Base-by-base conservation (phyloP, 805 yeast species). In the Teunomyces lycoperdinae region DNA sequence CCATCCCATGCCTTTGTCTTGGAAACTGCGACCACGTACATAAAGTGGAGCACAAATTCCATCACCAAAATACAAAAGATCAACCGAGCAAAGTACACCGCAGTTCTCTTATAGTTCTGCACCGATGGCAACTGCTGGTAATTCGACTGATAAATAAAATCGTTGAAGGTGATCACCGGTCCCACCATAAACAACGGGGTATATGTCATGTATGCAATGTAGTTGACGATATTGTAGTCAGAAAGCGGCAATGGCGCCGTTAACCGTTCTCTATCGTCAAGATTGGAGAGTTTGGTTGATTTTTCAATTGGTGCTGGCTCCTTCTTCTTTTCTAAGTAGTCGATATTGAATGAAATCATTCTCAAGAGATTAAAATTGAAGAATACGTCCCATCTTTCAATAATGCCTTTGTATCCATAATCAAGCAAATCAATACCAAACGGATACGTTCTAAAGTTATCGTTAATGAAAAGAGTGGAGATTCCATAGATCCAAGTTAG, bases 181-280 rank as follows among this genome's bases (percentile, higher is more conserved):
- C 99, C 99, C 2, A 96, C 97, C 56, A 94, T 84, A 66, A 87
- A 88, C 42, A 94, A 70, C 3, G 99, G 99, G 0, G 96, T 80
- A 59, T 94, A 94, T 4, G 85, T 69, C 30, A 88, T 63, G 61
- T 90, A 94, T 0, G 96, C 84, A 36, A 89, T 50, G 62, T 86
- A 89, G 61, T 88, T 87, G 38, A 65, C 44, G n/a, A 82, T 56
- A 29, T 72, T 74, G 66, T 90, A 94, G 39, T 83, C 88, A 1
- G 67, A 56, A 0, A 81, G 46, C 1, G 81, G 83, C 41, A 85
- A 74, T 4, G 86, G 86, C 1, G 85, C 84, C 30, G 74, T 76
- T 42, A 87, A 69, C 55, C 96, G 72, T 43, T 79, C 82, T 49
- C 84, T 73, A 56, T 88, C 96, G 42, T 79, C 78, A 43, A 77